Conservation (phyloP, 495 filamentous ascomycete species). For the Chaetomium cochliodes region DNA sequence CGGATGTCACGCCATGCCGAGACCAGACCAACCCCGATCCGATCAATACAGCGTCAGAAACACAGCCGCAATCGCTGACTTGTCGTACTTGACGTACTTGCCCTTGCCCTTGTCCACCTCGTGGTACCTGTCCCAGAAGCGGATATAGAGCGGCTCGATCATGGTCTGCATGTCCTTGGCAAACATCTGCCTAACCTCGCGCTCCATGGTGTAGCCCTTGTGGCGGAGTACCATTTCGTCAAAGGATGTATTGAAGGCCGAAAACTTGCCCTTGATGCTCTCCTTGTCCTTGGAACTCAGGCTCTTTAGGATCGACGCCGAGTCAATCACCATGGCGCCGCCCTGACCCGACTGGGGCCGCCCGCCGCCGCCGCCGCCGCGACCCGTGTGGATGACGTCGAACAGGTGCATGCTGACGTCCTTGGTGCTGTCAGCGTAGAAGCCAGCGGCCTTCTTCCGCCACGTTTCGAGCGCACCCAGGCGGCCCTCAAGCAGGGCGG, state of each 20-base stretch:
- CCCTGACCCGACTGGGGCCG: conserved; percentile 68
- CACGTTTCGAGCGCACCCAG: conserved; percentile 71
- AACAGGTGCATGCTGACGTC: conserved; percentile 81
- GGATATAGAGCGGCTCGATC: conserved; percentile 88
- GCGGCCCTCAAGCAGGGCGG: conserved; percentile 63
- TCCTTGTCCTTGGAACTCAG: conserved; percentile 88
- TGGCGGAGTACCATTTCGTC: conserved; percentile 82
- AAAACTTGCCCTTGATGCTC: conserved; percentile 91
- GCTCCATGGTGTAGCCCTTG: conserved; percentile 78
- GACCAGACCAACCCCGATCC: not conserved
- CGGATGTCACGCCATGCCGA: not conserved
- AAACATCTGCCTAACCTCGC: conserved; percentile 76
- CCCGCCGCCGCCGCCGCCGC: conserved; percentile 34
- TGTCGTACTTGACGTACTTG: conserved; percentile 98
- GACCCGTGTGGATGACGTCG: conserved; percentile 88
- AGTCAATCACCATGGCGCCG: conserved; percentile 61
- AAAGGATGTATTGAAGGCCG: conserved; percentile 82
- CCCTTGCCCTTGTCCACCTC: conserved; percentile 95
- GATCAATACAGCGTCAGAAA: conserved; percentile 50
- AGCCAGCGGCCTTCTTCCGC: conserved; percentile 77
- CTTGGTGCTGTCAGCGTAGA: conserved; percentile 86
- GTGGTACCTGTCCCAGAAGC: conserved; percentile 97
- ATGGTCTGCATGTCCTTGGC: conserved; percentile 80
- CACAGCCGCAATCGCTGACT: conserved; percentile 59
- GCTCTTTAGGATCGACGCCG: conserved; percentile 75